Evolutionary conservation across 768 basidiomycete species (phyloP), one percentile per base, ranked within the genome.

Genomic region (Boletales sp.): DNA sequence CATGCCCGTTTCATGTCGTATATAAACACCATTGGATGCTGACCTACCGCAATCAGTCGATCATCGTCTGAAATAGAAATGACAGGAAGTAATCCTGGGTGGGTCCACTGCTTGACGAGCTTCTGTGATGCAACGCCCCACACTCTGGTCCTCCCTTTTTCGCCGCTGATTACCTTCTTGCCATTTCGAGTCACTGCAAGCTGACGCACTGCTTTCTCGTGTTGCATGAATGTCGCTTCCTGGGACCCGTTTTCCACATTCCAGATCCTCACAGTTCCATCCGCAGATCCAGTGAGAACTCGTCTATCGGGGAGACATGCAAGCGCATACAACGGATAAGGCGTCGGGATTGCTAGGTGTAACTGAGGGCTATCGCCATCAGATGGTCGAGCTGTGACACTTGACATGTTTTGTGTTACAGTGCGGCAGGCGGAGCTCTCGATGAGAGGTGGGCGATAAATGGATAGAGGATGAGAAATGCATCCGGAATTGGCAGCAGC

Each of bases 201-300:
- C 25, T 5, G 3, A 6, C 6, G 25, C 5, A 28, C 25, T 28
- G 25, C 45, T 8, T 46, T 54, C 31, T 39, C 30, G 10, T 14
- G 12, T 12, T 21, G 11, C 40, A 48, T 51, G 2, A 35, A 11
- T 6, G 5, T 18, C 31, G 46, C 57, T 32, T 32, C 49, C 34
- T 54, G 49, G 14, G 34, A 8, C 3, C 56, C 56, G 17, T 11
- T 46, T 34, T 48, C 49, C 14, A 55, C 15, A 38, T 51, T 28
- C 53, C 49, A 58, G 13, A 51, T 5, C 25, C 25, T 28, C 25
- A 28, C 25, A 28, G 25, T 6, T 28, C 25, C 25, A 28, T 28
- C 25, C 25, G 25, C 25, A 28, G 25, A 28, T 28, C 25, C 25
- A 28, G 25, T 28, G 6, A 28, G 25, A 28, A 28, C 25, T 28